These are phyloP conservation scores for Aeschynomene evenia DNA, from an alignment of 306 rosid genomes.

Conservation along the genomic window DNA sequence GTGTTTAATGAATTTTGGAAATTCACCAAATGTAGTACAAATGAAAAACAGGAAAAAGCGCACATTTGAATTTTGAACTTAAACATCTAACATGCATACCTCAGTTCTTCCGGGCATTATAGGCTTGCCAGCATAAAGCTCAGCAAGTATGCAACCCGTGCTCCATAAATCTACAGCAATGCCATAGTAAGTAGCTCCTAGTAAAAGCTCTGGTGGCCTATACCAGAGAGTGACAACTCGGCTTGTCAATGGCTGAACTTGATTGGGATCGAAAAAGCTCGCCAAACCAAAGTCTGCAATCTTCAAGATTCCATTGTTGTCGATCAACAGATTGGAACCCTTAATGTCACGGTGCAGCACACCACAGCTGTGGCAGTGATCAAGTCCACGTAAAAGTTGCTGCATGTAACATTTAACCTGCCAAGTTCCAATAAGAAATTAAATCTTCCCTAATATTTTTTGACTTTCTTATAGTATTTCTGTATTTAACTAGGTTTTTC, in stretches of 20 bases:
- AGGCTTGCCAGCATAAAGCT: conserved; percentile 88
- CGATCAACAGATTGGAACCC: conserved; percentile 93
- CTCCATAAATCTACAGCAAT: conserved; percentile 91
- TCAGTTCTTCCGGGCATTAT: conserved; percentile 98
- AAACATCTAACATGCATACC: conserved; percentile 41
- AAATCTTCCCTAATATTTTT: not conserved
- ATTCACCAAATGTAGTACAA: not conserved
- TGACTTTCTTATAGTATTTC: not conserved
- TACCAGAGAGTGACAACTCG: conserved; percentile 97
- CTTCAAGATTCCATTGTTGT: conserved; percentile 76
- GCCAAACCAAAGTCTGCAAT: conserved; percentile 95
- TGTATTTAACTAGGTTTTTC: not conserved
- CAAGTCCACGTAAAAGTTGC: conserved; percentile 81
- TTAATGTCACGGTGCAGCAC: conserved; percentile 91
- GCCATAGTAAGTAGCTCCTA: conserved; percentile 89
- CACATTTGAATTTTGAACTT: not conserved
- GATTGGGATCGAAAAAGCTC: conserved; percentile 73
- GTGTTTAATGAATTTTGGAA: not conserved
- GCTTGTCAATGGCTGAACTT: conserved; percentile 78
- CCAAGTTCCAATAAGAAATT: conserved; percentile 39
- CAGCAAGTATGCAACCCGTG: conserved; percentile 93
- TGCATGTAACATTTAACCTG: conserved; percentile 97
- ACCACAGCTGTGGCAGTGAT: conserved; percentile 85
- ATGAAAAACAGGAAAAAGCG: conserved; percentile 16
- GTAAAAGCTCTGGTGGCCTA: conserved; percentile 91